Evolutionary conservation across 2,329 filamentous ascomycete genomes (phyloP).

Genomic region (Chrysoporthe puriensis): DNA sequence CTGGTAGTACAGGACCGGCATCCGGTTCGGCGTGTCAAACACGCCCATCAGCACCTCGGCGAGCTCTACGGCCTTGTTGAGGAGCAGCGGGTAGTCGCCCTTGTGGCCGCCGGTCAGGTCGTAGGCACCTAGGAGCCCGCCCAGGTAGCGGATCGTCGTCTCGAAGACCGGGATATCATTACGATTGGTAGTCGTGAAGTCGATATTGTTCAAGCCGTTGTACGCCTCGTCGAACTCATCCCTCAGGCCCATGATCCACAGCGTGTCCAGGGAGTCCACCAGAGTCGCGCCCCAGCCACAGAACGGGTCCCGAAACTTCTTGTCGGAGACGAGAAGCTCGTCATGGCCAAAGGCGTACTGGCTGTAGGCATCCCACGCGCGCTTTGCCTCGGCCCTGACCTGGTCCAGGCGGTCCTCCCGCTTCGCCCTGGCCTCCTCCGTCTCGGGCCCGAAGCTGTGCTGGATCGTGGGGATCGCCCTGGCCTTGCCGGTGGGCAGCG

Average conservation of each 20-base stretch:
- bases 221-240: constrained; percentile 82
- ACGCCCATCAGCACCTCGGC: constrained; percentile 80
- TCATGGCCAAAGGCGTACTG: constrained; percentile 83
- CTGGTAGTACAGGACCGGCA: constrained; percentile 81
- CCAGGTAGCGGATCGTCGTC: constrained; percentile 88
- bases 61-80: constrained; percentile 79
- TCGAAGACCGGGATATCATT: constrained; percentile 86
- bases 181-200: constrained; percentile 72
- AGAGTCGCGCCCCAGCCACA: constrained; percentile 90
- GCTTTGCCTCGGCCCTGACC: constrained; percentile 75
- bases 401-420: constrained; percentile 66
- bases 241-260: constrained; percentile 84
- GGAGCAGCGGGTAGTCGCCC: constrained; percentile 64
- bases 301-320: constrained; percentile 79
- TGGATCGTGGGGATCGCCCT: constrained; percentile 78
- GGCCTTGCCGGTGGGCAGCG: constrained; percentile 72
- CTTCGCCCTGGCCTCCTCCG: constrained; percentile 59
- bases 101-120: constrained; percentile 72
- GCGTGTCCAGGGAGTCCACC: constrained; percentile 79
- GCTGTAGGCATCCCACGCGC: constrained; percentile 83
- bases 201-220: constrained; percentile 70
- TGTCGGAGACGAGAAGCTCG: constrained; percentile 68
- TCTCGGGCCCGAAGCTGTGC: constrained; percentile 70
- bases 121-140: constrained; percentile 82
- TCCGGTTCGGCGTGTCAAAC: constrained; percentile 92